Percentiles rank a stretch among this genome's conserved stretches.
phyloP scores from a whole-genome alignment of 108 stramenopile genomes.

The Skeletonema potamos region DNA sequence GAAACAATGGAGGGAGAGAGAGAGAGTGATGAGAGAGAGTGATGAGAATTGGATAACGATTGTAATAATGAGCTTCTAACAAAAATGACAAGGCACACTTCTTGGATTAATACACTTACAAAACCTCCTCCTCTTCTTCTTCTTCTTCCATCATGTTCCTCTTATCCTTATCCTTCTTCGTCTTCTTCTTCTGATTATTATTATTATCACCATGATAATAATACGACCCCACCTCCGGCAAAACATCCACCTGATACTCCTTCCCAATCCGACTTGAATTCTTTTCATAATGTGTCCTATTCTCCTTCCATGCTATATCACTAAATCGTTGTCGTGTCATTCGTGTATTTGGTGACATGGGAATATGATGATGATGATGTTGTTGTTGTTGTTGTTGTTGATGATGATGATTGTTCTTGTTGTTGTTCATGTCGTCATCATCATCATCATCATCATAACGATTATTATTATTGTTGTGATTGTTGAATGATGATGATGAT shows the following conservation, averaged over 20 bases:
- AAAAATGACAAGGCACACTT: neutral
- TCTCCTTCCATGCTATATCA: slow-evolving; percentile 71
- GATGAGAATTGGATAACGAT: no score
- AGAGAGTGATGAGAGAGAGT: neutral
- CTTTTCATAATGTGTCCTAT: slow-evolving; percentile 57
- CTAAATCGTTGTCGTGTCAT: slow-evolving; percentile 12
- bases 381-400: neutral
- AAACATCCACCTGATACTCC: slow-evolving; percentile 54
- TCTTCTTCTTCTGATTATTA: no score
- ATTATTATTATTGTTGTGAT: no score
- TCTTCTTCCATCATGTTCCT: slow-evolving; percentile 2
- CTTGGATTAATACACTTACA: slow-evolving; percentile 7
- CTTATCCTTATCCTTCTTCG: no score
- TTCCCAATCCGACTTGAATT: slow-evolving; percentile 60
- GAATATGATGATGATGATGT: neutral
- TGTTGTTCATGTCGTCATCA: neutral
- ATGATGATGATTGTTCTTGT: neutral
- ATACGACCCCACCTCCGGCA: slow-evolving; percentile 50
- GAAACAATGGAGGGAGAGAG: no score
- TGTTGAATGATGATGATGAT: no score
- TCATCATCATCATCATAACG: neutral
- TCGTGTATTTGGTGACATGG: neutral
- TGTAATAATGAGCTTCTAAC: no score
- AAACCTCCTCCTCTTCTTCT: slow-evolving; percentile 1
- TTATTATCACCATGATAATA: no score